Evolutionary conservation across 2,329 filamentous ascomycete genomes (phyloP), one percentile per base, ranked within the genome.

Genomic region (Madurella fahalii): DNA sequence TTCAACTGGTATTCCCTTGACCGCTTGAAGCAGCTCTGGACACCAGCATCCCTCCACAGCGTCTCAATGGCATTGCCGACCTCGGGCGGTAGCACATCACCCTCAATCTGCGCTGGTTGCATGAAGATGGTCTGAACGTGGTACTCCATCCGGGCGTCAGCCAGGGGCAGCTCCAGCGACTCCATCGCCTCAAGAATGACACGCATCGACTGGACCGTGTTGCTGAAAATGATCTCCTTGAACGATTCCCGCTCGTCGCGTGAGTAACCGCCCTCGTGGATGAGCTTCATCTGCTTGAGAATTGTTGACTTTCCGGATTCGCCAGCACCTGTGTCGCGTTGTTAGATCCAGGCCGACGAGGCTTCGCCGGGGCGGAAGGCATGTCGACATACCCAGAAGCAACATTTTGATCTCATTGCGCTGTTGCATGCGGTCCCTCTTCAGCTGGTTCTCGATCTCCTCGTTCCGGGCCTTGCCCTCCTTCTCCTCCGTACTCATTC

Each of bases 351-450:
- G 20, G 16, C 40, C 20, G 15, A 31, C n/a, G 40, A 25, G 49
- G 46, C 32, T 30, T 41, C 17, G 34, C 18, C n/a, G n/a, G n/a
- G 12, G 43, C 13, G 17, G 16, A 15, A n/a, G 15, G 16, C 37
- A 48, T 12, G 52, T 50, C 63, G 57, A 80, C 86, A 71, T 83
- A 96, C 94, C 94, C 68, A 99, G 86, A 68, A 99, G 83, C 67
- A 99, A 81, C 94, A 99, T 97, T 84, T 99, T 99, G 80, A 99
- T 99, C 78, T 99, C 94, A 67, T 99, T 99, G 68, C 93, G 87
- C 79, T 96, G 92, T 81, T 95, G 88, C 89, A 97, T 89, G 78
- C 95, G 95, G 72, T 99, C 94, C 74, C 90, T 84, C 84, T 96
- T 97, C 72, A 97, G 81, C 81, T 97, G 93, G 74, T 96, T 97